Conservation (phyloP, 305 asterid species). For the Fraxinus ornus region DNA sequence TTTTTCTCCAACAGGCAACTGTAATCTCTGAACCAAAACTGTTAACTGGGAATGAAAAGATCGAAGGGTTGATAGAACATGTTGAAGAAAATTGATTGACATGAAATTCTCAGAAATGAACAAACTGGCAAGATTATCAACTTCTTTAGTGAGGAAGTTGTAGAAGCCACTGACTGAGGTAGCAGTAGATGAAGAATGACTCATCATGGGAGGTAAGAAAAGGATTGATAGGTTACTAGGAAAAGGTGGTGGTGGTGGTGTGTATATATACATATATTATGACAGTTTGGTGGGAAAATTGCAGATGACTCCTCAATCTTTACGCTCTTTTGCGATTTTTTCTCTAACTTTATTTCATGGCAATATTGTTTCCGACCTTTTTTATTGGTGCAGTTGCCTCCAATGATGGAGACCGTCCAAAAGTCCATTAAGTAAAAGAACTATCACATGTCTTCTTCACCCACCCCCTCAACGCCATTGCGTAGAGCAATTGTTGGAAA, state of each 20-base stretch:
- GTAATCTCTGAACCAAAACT: conserved; percentile 53
- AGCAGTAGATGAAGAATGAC: conserved; percentile 55
- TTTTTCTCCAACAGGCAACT: conserved; percentile 46
- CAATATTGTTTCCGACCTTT: too few species aligned
- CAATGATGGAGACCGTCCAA: neutral
- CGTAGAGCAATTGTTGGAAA: neutral
- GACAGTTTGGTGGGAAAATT: neutral
- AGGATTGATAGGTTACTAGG: neutral
- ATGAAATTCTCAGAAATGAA: conserved; percentile 62
- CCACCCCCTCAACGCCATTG: neutral
- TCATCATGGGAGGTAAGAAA: conserved; percentile 47
- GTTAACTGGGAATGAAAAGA: conserved; percentile 66
- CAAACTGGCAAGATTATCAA: conserved; percentile 58
- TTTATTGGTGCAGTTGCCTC: neutral
- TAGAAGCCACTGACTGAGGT: conserved; percentile 60
- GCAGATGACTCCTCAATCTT: neutral
- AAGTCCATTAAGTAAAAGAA: neutral
- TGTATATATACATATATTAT: neutral
- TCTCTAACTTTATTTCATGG: neutral
- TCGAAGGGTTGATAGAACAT: conserved; percentile 62
- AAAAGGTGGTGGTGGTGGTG: conserved; percentile 11
- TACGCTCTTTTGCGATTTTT: neutral
- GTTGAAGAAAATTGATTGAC: conserved; percentile 64
- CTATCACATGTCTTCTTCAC: neutral
- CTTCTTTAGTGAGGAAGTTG: conserved; percentile 51